Conservation (phyloP, 257 asterid species). For the Plantago ovata region DNA sequence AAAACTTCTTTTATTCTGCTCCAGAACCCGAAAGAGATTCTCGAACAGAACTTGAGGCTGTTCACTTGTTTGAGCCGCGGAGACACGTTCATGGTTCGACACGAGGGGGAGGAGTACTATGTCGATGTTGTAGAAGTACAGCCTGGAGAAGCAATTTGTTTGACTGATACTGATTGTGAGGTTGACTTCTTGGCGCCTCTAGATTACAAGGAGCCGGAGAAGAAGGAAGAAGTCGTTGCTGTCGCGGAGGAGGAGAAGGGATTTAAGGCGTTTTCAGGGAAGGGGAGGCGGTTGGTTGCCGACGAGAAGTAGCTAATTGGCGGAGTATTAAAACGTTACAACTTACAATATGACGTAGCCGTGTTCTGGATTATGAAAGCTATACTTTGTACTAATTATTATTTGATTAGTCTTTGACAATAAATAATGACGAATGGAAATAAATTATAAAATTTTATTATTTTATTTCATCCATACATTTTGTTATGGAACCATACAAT, state of each 20-base stretch:
- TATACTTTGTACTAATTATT: no score
- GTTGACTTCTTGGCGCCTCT: not conserved
- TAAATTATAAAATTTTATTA: no score
- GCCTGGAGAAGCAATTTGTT: constrained; percentile 2
- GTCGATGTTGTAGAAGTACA: constrained; percentile 2
- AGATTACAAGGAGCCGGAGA: constrained; percentile 2
- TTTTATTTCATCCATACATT: no score
- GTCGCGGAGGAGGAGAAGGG: not conserved
- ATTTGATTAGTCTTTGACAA: no score
- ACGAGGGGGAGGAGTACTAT: not conserved
- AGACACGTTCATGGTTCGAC: constrained; percentile 5
- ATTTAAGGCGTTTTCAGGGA: not conserved
- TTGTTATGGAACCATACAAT: no score
- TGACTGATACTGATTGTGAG: constrained; percentile 4
- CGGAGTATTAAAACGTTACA: no score
- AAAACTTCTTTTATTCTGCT: not conserved
- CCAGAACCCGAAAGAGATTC: not conserved
- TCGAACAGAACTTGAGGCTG: not conserved
- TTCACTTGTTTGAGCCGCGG: not conserved
- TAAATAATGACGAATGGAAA: no score
- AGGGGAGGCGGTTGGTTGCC: not conserved
- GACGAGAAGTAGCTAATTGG: no score
- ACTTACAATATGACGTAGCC: no score
- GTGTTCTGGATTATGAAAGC: no score
- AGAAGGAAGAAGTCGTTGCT: not conserved